phyloP scores from a whole-genome alignment of 805 yeast genomes.

The Zygosaccharomyces bisporus region DNA sequence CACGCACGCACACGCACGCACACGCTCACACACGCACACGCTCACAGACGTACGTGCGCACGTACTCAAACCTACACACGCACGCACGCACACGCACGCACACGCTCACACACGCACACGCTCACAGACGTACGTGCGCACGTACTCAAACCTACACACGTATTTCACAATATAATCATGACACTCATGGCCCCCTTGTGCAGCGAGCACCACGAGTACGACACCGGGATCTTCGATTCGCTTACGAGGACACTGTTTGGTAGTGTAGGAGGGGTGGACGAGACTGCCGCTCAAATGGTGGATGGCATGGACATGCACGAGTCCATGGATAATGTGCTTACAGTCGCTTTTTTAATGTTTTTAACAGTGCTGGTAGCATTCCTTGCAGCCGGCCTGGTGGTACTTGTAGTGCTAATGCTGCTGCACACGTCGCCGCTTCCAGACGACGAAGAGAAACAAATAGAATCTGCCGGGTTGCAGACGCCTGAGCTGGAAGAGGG shows the following conservation, averaged over 20 bases:
- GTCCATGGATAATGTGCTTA: conserved; percentile 13
- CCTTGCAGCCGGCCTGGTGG: conserved; percentile 10
- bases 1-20: conserved; percentile 1
- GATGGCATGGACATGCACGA: conserved; percentile 7
- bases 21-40: background rate
- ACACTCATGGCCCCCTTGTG: conserved; percentile 10
- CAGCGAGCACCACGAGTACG: conserved; percentile 12
- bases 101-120: no score
- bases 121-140: no score
- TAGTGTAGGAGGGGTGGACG: background rate
- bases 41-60: no score
- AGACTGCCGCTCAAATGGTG: background rate
- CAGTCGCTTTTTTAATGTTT: conserved; percentile 13
- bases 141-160: background rate
- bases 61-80: no score
- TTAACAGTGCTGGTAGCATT: conserved; percentile 12
- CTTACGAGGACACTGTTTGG: conserved; percentile 5
- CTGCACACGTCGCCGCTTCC: conserved; percentile 2
- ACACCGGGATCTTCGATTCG: conserved; percentile 13
- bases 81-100: no score
- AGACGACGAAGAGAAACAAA: conserved; percentile 13
- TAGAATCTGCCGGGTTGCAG: conserved; percentile 3
- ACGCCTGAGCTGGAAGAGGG: background rate
- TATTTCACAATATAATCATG: background rate
- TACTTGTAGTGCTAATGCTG: conserved; percentile 8